A percentile compares a stretch with the other conserved stretches of the same genome.
phyloP scores from a whole-genome alignment of 192 early-diverging fungal genomes.

The Diversispora eburnea region DNA sequence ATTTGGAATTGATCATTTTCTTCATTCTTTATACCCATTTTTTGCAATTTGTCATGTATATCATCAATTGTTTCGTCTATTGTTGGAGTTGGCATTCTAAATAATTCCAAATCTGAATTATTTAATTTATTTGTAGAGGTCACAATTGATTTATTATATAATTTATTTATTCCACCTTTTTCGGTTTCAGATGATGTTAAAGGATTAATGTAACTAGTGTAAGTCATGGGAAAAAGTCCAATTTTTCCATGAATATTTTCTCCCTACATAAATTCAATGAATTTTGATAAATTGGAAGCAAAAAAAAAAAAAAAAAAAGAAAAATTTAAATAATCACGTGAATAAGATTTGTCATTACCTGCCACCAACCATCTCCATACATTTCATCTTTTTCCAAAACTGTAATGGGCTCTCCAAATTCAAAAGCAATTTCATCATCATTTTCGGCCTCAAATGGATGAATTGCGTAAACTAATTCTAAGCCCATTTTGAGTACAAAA shows the following conservation, averaged over 20 bases:
- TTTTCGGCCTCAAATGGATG: constrained; percentile 64
- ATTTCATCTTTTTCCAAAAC: constrained; percentile 68
- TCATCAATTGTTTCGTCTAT: constrained; percentile 11
- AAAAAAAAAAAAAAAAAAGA: neutral
- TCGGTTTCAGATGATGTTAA: neutral
- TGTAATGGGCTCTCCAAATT: constrained; percentile 58
- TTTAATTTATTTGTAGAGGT: neutral
- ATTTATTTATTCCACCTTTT: neutral
- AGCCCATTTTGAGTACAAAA: neutral
- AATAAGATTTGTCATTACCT: constrained; percentile 40
- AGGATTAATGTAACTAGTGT: constrained; percentile 45
- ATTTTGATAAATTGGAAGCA: neutral
- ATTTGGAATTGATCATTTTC: neutral
- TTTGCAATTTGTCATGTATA: constrained; percentile 15
- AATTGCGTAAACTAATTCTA: constrained; percentile 52
- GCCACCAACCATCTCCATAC: constrained; percentile 78
- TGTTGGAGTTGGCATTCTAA: constrained; percentile 15
- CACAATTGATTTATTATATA: too few species aligned
- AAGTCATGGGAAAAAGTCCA: constrained; percentile 72
- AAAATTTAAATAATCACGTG: neutral
- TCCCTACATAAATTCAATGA: constrained; percentile 43
- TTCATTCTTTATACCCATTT: neutral
- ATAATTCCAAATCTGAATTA: neutral
- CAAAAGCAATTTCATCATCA: constrained; percentile 67
- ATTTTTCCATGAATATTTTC: constrained; percentile 57